Evolutionary conservation across 352 stramenopile genomes (phyloP), one percentile per base, ranked within the genome.

Genomic region (Phytophthora macrochlamydospora): DNA sequence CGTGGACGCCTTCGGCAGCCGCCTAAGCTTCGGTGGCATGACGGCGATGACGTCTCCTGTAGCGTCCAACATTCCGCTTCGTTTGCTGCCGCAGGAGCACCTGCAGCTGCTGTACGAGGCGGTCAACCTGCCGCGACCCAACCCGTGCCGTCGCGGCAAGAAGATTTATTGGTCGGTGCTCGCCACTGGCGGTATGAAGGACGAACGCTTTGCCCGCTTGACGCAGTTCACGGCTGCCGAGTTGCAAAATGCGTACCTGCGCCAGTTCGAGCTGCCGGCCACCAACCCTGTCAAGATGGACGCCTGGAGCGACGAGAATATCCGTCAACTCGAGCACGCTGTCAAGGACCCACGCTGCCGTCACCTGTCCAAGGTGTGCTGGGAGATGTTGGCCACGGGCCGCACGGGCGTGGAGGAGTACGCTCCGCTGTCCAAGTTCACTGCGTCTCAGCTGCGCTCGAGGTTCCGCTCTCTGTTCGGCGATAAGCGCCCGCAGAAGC

Each of bases 91-190:
- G 13, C 71, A 80, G 9, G 69, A 83, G 49, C 79, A 87, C 28
- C 46, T 90, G 45, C 78, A 85, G 59, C 53, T 92, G 40, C 60
- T 92, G 65, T 89, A 91, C 50, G 79, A 92, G 52, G 84, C 84
- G 24, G 81, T 92, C 24, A 91, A 92, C 65, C 61, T 89, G 71
- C 74, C 81, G 55, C 79, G 83, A 18, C 78, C 80, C n/a, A 92
- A 92, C 58, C 72, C 84, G 46, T 92, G 84, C 51, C 84, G 84
- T 56, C 78, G 78, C 4, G 79, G 81, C 38, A 88, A 89, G 67
- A 91, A 92, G 59, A 84, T 92, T 44, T 86, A 90, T 59, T 92
- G 84, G 84, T 79, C 69, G 13, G 81, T 90, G 56, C 75, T 92
- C 7, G 79, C 84, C 35, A 90, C 81, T 49, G 81, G 82, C 24